Base-by-base conservation (phyloP, 2,329 filamentous ascomycete genomes). In the Aaosphaeria arxii region DNA sequence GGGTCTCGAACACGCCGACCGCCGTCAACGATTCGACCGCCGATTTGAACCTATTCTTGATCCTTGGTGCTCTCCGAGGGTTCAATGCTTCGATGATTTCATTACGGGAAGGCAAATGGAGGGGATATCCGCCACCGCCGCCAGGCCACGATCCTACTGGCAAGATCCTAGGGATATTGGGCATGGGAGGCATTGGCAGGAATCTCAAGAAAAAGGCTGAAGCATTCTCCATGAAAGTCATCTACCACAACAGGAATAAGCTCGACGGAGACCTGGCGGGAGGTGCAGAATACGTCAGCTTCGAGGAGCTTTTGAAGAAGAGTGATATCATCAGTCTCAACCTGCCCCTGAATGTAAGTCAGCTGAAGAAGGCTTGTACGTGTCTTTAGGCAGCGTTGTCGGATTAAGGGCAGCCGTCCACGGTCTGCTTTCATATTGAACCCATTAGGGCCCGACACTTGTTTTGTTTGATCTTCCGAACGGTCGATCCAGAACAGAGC, bases 181-280 rank as follows among this genome's bases (percentile, higher is more conserved):
- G 89, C 5, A 92, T 94, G 88, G 89, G 89, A 17, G 88, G 89
- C 2, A 94, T 95, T 51, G 89, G 90, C 0, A 77, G 86, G 33
- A 89, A 90, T 61, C 71, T 94, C 58, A 88, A 86, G 64, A 81
- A 76, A 64, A 91, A 91, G 70, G 87, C 85, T 3, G 77, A 81
- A 46, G 87, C 78, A 0, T 91, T 95, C 63, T 87, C 85, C 7
- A 91, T 94, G 87, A 79, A 71, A 40, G 77, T 88, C 9, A 78
- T 85, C 43, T 94, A 95, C 61, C 77, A 90, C 62, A 94, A 94
- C 66, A 82, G 89, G 6, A 79, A 73, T 1, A 70, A 75, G 58
- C 69, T 94, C 54, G 73, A 71, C 13, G 74, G 78, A 1, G 82
- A 85, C 48, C 51, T 80, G 44, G 77, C 66, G 4, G 77, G 71